These are phyloP conservation scores for Chrysanthemum seticuspe DNA, from an alignment of 129 eudicot genomes.

Conservation along the genomic window DNA sequence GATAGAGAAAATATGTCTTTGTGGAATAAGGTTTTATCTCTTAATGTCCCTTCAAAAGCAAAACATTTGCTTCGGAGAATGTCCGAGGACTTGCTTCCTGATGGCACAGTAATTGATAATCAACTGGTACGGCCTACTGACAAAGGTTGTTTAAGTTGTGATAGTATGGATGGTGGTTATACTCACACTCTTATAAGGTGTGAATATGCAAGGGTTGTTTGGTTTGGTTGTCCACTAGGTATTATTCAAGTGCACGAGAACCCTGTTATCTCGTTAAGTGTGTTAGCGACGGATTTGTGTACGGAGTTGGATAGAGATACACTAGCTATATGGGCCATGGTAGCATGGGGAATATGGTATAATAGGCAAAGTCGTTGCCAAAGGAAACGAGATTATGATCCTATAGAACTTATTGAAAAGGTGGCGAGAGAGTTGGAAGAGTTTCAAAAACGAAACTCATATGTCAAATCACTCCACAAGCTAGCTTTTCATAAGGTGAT, in stretches of 20 bases:
- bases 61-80: conserved; percentile 21
- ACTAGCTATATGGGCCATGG: conserved; percentile 11
- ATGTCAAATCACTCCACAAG: background rate
- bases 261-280: conserved; percentile 2
- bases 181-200: conserved; percentile 15
- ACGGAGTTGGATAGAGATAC: background rate
- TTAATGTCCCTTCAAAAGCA: conserved; percentile 16
- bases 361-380: conserved; percentile 10
- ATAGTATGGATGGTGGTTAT: conserved; percentile 5
- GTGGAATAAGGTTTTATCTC: conserved; percentile 1
- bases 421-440: background rate
- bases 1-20: background rate
- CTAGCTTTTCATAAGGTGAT: background rate
- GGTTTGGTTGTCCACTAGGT: conserved; percentile 12
- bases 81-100: conserved; percentile 6
- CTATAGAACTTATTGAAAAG: background rate
- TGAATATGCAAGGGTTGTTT: conserved; percentile 16
- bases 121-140: background rate
- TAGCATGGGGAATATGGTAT: conserved; percentile 21
- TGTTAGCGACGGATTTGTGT: background rate
- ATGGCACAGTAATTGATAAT: background rate
- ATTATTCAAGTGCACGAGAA: background rate
- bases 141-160: conserved; percentile 4
- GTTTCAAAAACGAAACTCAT: background rate
- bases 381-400: background rate